Percentiles rank a stretch among this genome's conserved stretches.
These are phyloP conservation scores for Suillus hirtellus DNA, from an alignment of 768 basidiomycete genomes.

Conservation along the genomic window DNA sequence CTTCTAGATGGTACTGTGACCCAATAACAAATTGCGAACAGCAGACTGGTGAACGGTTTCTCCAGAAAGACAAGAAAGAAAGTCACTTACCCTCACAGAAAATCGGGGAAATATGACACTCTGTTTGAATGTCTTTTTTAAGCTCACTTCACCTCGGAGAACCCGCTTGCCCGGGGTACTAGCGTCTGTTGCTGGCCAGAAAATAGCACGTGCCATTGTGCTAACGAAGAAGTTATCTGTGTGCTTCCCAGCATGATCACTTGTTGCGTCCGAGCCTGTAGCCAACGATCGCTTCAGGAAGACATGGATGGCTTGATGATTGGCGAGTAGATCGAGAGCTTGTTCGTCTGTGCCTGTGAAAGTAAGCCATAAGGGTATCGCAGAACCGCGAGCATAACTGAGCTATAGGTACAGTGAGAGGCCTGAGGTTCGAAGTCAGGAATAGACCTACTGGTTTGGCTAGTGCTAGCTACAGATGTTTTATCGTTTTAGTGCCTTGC, in stretches of 20 bases:
- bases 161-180: conserved; percentile 33
- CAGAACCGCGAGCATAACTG: conserved; percentile 50
- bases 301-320: conserved; percentile 40
- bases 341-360: conserved; percentile 45
- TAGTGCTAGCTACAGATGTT: conserved; percentile 42
- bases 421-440: background rate
- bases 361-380: conserved; percentile 51
- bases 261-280: conserved; percentile 49
- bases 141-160: conserved; percentile 52
- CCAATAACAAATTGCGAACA: background rate
- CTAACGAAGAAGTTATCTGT: conserved; percentile 50
- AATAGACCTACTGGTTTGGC: conserved; percentile 44
- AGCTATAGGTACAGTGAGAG: conserved; percentile 35
- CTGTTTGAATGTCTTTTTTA: conserved; percentile 45
- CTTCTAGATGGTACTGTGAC: conserved; percentile 44
- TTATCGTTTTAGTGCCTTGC: conserved; percentile 2
- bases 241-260: conserved; percentile 36
- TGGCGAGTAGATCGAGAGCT: conserved; percentile 50
- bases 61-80: background rate
- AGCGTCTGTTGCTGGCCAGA: conserved; percentile 41
- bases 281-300: conserved; percentile 48
- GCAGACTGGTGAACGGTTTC: background rate
- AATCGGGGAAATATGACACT: conserved; percentile 46
- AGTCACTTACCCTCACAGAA: conserved; percentile 43
- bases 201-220: conserved; percentile 43